Conservation (phyloP, 1,284 basidiomycete genomes). For the Sanghuangporus baumii region DNA sequence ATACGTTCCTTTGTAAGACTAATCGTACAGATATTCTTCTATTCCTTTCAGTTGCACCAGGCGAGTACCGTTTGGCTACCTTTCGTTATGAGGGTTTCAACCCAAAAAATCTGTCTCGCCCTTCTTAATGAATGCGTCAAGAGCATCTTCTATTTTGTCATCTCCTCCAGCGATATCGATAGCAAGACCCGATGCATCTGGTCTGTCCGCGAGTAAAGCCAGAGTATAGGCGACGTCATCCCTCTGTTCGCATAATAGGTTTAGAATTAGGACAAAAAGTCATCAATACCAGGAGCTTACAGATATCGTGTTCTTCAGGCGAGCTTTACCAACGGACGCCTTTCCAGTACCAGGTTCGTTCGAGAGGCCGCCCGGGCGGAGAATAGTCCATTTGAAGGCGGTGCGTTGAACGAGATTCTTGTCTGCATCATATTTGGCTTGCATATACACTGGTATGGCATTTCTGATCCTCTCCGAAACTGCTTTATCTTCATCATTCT, state of each 20-base stretch:
- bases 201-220: constrained; percentile 45
- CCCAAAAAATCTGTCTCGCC: constrained; percentile 45
- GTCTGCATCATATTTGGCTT: constrained; percentile 69
- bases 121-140: constrained; percentile 44
- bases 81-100: constrained; percentile 21
- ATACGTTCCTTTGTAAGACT: no score
- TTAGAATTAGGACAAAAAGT: no score
- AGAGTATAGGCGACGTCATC: constrained; percentile 60
- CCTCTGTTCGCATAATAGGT: constrained; percentile 31
- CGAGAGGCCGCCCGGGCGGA: constrained; percentile 58
- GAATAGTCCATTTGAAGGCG: constrained; percentile 63
- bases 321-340: constrained; percentile 51
- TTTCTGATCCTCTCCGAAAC: constrained; percentile 39
- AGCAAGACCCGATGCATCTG: constrained; percentile 54
- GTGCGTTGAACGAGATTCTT: constrained; percentile 54
- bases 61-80: no score
- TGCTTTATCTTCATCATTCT: constrained; percentile 45
- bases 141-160: constrained; percentile 40
- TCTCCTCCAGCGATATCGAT: constrained; percentile 62
- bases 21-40: no score
- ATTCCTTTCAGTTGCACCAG: no score
- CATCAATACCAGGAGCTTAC: constrained; percentile 26
- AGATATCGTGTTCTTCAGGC: constrained; percentile 41
- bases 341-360: constrained; percentile 50
- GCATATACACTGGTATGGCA: constrained; percentile 44